Base-by-base conservation (phyloP, 2,329 filamentous ascomycete species). In the Aspergillus niger region DNA sequence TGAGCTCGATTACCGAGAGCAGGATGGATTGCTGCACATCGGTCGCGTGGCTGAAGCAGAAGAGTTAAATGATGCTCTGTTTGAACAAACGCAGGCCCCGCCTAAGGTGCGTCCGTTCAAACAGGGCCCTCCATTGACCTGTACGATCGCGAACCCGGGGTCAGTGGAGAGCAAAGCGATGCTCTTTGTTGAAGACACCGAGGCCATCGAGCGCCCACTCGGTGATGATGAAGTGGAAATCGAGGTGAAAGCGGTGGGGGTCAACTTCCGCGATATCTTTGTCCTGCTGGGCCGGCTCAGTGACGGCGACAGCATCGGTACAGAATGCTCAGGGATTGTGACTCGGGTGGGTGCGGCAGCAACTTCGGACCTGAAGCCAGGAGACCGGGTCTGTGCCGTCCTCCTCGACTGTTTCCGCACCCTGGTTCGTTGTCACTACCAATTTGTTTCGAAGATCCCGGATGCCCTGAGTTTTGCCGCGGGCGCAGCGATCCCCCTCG, bases 121-220 rank as follows among this genome's bases (percentile, higher is more conserved):
- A 2, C 13, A 11, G 4, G 8, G 15, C 15, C 11, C 4, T 8
- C 39, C 39, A 8, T 20, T n/a, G 17, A 17, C 24, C 4, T 13
- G 44, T 17, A 30, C 20, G 26, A 48, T 47, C n/a, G 24, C 53
- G 15, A 36, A 49, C 32, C n/a, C 30, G 13, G 8, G 51, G 54
- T 38, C 32, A 10, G 32, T 38, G 32, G 32, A 38, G 3, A 38
- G 32, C 49, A 69, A 3, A 70, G 41, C 58, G 54, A 69, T 22
- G 68, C 71, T 22, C 67, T 36, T 11, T 22, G 30, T 20, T 38
- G n/a, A 28, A 26, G 20, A 43, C 20, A 8, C 15, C 30, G 30
- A 15, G 32, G 5, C 3, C 41, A 5, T 5, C 11, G n/a, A 22
- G 3, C 41, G 6, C 3, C 41, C 17, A 15, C 8, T 44, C 8